Percentiles rank a stretch among this genome's conserved stretches.
These are phyloP conservation scores for Parasarocladium wereldwijsianum DNA, from an alignment of 2,329 filamentous ascomycete species.

Conservation along the genomic window DNA sequence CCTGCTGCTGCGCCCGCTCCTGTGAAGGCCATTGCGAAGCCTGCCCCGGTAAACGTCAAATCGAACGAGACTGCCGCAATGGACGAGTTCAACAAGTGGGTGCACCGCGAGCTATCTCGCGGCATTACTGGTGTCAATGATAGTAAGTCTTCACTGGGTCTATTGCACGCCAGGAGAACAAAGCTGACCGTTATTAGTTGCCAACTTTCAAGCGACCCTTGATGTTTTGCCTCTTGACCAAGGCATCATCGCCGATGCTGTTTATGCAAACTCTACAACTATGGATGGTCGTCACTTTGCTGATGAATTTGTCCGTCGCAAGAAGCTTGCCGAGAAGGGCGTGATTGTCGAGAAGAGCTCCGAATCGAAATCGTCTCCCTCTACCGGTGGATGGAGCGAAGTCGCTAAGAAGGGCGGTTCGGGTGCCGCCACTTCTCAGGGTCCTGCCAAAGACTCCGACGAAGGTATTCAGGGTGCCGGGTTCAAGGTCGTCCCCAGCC, in stretches of 20 bases:
- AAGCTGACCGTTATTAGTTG: slow-evolving; percentile 40
- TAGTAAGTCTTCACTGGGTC: slow-evolving; percentile 24
- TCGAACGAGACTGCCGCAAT: slow-evolving; percentile 37
- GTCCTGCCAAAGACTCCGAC: slow-evolving; percentile 25
- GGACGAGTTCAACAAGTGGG: slow-evolving; percentile 93
- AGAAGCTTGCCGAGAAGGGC: slow-evolving; percentile 85
- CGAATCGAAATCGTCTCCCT: slow-evolving; percentile 18
- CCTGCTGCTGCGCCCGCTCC: slow-evolving; percentile 22
- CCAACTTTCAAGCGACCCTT: slow-evolving; percentile 66
- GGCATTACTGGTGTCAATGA: slow-evolving; percentile 45
- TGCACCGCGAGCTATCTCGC: slow-evolving; percentile 61
- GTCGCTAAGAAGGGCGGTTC: slow-evolving; percentile 80
- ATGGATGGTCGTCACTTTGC: slow-evolving; percentile 90
- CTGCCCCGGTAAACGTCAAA: slow-evolving; percentile 24
- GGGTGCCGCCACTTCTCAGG: slow-evolving; percentile 12
- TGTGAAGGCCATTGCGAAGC: slow-evolving; percentile 34
- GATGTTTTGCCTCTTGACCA: slow-evolving; percentile 62
- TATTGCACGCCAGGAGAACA: not conserved
- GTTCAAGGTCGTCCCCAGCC: slow-evolving; percentile 82
- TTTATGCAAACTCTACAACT: slow-evolving; percentile 75
- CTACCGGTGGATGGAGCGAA: slow-evolving; percentile 69
- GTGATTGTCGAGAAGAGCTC: slow-evolving; percentile 55
- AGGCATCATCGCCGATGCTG: slow-evolving; percentile 74
- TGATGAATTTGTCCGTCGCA: slow-evolving; percentile 85
- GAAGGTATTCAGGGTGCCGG: slow-evolving; percentile 34